Percentiles rank a stretch among this genome's conserved stretches.
Evolutionary conservation across 345 rosid species (phyloP).

Genomic region (Syzygium jambos): DNA sequence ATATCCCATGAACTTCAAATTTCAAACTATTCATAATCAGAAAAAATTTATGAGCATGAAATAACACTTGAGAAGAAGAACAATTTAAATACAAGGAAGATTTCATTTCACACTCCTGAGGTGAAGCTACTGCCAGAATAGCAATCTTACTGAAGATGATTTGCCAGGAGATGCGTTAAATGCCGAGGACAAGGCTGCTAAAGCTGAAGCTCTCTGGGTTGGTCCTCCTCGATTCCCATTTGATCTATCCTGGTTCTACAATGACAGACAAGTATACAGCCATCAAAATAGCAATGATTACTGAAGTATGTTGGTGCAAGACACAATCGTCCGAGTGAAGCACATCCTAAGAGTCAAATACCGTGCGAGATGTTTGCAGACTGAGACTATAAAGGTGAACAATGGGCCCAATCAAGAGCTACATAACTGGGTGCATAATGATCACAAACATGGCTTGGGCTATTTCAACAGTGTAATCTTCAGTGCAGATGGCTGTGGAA

Average conservation of each 20-base stretch:
- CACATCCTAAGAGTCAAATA: neutral
- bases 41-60: neutral
- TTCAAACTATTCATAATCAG: neutral
- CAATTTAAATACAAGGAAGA: neutral
- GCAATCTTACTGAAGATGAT: constrained; percentile 37
- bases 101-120: neutral
- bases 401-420: neutral
- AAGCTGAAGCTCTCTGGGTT: constrained; percentile 95
- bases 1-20: neutral
- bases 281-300: neutral
- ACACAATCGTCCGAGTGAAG: neutral
- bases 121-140: neutral
- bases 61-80: neutral
- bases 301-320: neutral
- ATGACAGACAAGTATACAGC: neutral
- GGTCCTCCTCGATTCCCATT: constrained; percentile 79
- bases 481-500: neutral
- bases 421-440: neutral
- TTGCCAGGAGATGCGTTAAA: constrained; percentile 60
- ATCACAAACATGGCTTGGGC: neutral
- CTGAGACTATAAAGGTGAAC: neutral
- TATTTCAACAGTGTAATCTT: neutral
- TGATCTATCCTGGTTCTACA: constrained; percentile 50
- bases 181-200: constrained; percentile 89
- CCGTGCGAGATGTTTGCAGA: neutral